These are phyloP conservation scores for barley (Hordeum vulgare) DNA, from an alignment of 176 grass and related monocot species.

Conservation along the genomic window DNA sequence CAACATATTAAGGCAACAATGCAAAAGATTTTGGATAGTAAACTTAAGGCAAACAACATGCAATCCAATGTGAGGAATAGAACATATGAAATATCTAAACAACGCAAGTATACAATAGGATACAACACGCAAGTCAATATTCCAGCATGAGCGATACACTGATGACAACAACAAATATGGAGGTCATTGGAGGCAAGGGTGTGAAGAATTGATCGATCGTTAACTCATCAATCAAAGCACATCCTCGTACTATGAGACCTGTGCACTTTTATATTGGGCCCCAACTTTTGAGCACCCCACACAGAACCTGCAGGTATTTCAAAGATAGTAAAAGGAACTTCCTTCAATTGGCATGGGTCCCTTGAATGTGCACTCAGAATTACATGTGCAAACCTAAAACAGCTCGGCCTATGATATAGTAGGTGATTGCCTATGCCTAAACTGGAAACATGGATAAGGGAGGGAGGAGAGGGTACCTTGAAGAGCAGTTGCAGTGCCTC, in stretches of 20 bases:
- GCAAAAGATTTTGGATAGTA: background rate
- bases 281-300: conserved; percentile 27
- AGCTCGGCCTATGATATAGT: too few relatives aligned
- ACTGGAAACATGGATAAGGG: background rate
- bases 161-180: background rate
- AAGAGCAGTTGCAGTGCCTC: too few relatives aligned
- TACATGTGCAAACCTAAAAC: background rate
- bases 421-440: too few relatives aligned
- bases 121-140: background rate
- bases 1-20: background rate
- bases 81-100: background rate
- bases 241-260: conserved; percentile 80
- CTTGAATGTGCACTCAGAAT: background rate
- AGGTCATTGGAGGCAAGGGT: conserved; percentile 83
- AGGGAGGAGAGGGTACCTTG: too few relatives aligned
- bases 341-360: conserved; percentile 47
- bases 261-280: conserved; percentile 37
- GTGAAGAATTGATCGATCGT: conserved; percentile 22
- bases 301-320: conserved; percentile 79
- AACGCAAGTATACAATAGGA: background rate
- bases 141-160: background rate
- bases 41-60: background rate
- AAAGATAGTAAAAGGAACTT: conserved; percentile 54
- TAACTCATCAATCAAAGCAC: conserved; percentile 33
- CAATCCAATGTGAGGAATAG: background rate